Evolutionary conservation across 2,329 filamentous ascomycete genomes (phyloP).

Genomic region (Pseudopithomyces chartarum): DNA sequence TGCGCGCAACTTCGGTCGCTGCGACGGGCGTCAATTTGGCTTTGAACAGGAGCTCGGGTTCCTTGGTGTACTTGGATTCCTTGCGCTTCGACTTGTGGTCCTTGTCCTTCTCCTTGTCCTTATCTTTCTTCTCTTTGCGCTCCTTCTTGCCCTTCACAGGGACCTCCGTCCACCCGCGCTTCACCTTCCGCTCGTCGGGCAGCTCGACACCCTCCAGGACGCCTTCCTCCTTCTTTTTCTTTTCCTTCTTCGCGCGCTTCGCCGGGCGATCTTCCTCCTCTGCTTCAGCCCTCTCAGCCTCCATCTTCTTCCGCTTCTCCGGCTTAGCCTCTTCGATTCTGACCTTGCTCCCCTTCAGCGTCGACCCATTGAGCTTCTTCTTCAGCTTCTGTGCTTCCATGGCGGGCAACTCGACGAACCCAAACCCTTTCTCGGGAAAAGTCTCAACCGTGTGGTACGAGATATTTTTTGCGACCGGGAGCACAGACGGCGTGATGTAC

Average conservation of each 20-base stretch:
- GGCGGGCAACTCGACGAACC: constrained; percentile 81
- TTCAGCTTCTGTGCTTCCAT: constrained; percentile 88
- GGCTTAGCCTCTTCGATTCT: constrained; percentile 80
- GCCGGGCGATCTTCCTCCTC: constrained; percentile 55
- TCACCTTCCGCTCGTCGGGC: constrained; percentile 75
- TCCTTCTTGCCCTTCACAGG: constrained; percentile 52
- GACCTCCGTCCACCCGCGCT: constrained; percentile 85
- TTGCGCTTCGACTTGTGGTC: constrained; percentile 62
- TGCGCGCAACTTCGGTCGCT: constrained; percentile 38
- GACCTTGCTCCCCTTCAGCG: constrained; percentile 83
- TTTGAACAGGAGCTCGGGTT: constrained; percentile 83
- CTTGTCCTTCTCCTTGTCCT: constrained; percentile 60
- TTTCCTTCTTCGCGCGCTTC: constrained; percentile 54
- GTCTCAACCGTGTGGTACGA: constrained; percentile 88
- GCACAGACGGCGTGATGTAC: constrained; percentile 71
- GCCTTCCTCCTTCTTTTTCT: constrained; percentile 51
- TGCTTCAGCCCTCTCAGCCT: constrained; percentile 43
- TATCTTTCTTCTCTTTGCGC: constrained; percentile 53
- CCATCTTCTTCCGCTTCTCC: constrained; percentile 55
- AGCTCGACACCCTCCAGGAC: constrained; percentile 73
- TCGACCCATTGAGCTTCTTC: constrained; percentile 86
- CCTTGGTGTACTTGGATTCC: constrained; percentile 80
- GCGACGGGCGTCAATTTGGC: constrained; percentile 66
- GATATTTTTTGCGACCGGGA: constrained; percentile 72
- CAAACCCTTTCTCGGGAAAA: constrained; percentile 89